Base-by-base conservation (phyloP, 208 protist genomes). In the Spongospora subterranea region DNA sequence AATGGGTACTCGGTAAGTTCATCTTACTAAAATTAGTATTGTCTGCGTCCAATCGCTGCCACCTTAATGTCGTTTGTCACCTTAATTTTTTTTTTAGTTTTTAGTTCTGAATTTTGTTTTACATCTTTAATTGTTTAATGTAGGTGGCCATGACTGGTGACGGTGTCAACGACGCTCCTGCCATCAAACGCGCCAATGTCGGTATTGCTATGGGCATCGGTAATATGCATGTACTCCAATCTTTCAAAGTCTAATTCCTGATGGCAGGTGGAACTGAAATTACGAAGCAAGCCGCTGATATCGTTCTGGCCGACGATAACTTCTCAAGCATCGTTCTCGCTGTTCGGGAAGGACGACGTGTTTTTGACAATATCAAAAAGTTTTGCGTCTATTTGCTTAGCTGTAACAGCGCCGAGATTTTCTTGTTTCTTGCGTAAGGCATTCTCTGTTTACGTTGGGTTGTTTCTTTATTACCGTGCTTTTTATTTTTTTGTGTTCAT, bases 341-440 rank as follows among this genome's bases (percentile, higher is more conserved):
- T 0, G 97, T 98, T 0, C 96, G 98, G 94, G 99, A 98, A 98
- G 98, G 98, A 41, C 95, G 98, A 46, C 98, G 96, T 93, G 97
- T 99, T n/a, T 98, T 97, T 93, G 98, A 98, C 92, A 98, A 97
- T 94, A 98, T 98, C 89, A 95, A 96, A 71, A 99, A 99, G 95
- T 99, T 99, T 94, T 94, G 98, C 46, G 97, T 99, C 94, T 98
- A 99, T 94, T 98, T 99, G 94, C 93, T 99, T 13, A 99, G 98
- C 46, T 97, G 99, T 90, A 99, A 99, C 95, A 92, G 98, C 90
- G 96, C 96, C 24, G 97, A 97, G 32, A 93, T 99, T 17, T 90
- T 96, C 24, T 89, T 99, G 6, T 82, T 82, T n/a, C 71, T 82
- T n/a, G n/a, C n/a, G 35, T 35, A 35, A 35, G 6, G 20, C 54